These are phyloP conservation scores for Diplodia corticola DNA, from an alignment of 2,329 filamentous ascomycete species.

Conservation along the genomic window DNA sequence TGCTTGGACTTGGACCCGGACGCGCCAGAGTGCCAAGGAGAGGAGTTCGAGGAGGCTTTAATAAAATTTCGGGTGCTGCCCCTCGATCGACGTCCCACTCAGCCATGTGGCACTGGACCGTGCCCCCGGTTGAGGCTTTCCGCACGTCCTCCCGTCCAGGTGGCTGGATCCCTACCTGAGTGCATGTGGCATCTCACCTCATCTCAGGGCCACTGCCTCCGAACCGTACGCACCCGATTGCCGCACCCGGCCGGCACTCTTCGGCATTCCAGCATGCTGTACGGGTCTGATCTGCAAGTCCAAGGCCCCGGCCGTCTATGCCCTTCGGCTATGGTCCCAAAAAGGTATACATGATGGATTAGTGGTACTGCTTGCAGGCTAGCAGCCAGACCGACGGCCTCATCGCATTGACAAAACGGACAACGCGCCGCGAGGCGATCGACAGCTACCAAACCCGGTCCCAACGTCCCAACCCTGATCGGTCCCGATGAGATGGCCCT, in stretches of 20 bases:
- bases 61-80: neutral
- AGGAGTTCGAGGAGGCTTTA: neutral
- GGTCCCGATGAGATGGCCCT: neutral
- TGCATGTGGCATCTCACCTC: neutral
- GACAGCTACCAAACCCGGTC: neutral
- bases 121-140: slow-evolving; percentile 2
- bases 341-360: neutral
- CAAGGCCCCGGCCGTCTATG: neutral
- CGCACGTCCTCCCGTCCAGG: neutral
- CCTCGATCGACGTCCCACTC: neutral
- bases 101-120: neutral
- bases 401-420: neutral
- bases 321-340: neutral
- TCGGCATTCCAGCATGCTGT: neutral
- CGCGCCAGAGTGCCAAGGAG: neutral
- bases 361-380: neutral
- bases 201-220: too few relatives aligned
- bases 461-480: neutral
- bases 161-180: neutral
- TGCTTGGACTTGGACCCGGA: too few relatives aligned
- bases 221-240: too few relatives aligned
- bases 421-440: neutral
- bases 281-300: neutral
- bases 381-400: neutral
- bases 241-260: neutral